These are phyloP conservation scores for Cyclotella baltica DNA, from an alignment of 108 stramenopile genomes.

Conservation along the genomic window DNA sequence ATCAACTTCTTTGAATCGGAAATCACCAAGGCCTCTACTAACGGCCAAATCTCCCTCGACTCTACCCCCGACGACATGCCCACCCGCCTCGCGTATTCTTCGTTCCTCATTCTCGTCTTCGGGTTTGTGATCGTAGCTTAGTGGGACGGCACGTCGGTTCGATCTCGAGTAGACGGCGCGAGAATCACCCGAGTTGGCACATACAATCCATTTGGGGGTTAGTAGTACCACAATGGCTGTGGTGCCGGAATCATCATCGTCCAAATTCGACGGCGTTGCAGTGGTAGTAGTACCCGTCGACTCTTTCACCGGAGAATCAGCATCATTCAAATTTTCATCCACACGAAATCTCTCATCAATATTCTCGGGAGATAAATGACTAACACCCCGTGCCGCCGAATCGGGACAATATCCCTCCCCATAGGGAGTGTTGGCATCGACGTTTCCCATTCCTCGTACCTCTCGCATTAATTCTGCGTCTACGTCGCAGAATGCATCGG, in stretches of 20 bases:
- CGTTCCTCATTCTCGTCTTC: slow-evolving; percentile 67
- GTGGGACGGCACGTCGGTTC: slow-evolving; percentile 56
- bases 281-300: no score
- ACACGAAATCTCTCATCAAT: background rate
- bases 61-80: slow-evolving; percentile 75
- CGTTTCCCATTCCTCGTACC: slow-evolving; percentile 26
- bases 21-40: slow-evolving; percentile 90
- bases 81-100: slow-evolving; percentile 72
- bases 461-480: slow-evolving; percentile 65
- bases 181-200: slow-evolving; percentile 98
- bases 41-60: slow-evolving; percentile 96
- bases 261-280: background rate
- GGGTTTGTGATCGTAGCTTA: slow-evolving; percentile 95
- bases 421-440: slow-evolving; percentile 50
- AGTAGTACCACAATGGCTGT: slow-evolving; percentile 88
- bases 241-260: slow-evolving; percentile 78
- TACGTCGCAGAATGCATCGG: slow-evolving; percentile 65
- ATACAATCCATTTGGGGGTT: slow-evolving; percentile 87
- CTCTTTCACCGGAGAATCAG: background rate
- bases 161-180: slow-evolving; percentile 71
- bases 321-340: background rate
- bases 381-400: background rate
- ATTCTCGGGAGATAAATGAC: no score
- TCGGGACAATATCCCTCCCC: slow-evolving; percentile 17
- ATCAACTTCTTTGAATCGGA: slow-evolving; percentile 77